Conservation (phyloP, 352 stramenopile genomes). For the Phytophthora citrophthora region DNA sequence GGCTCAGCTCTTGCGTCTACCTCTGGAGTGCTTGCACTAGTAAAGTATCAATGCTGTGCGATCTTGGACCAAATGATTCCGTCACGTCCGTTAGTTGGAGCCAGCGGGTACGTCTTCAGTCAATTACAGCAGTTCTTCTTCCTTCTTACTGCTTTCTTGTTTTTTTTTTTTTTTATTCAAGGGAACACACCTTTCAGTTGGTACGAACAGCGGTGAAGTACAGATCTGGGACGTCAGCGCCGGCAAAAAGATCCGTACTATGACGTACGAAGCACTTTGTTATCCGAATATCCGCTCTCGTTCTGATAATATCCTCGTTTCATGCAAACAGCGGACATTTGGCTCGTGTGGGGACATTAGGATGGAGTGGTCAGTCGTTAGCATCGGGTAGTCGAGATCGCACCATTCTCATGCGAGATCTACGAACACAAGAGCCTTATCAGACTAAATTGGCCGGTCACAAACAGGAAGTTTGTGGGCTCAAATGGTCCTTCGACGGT, state of each 20-base stretch:
- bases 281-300: neutral
- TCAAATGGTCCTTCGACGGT: conserved; percentile 97
- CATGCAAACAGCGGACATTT: conserved; percentile 78
- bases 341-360: conserved; percentile 93
- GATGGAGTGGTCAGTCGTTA: conserved; percentile 89
- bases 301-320: conserved; percentile 16
- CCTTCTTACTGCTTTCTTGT: conserved; percentile 3
- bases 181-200: conserved; percentile 93
- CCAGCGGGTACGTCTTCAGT: conserved; percentile 59
- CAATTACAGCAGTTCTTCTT: neutral
- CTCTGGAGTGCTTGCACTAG: conserved; percentile 94
- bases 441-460: conserved; percentile 68
- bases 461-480: conserved; percentile 93
- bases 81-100: conserved; percentile 96
- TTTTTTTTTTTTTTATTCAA: conserved; percentile 31
- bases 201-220: conserved; percentile 94
- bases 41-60: conserved; percentile 95
- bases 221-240: conserved; percentile 95
- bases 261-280: conserved; percentile 60
- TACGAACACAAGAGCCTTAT: conserved; percentile 71
- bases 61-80: conserved; percentile 71
- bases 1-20: conserved; percentile 94
- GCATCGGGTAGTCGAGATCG: conserved; percentile 95
- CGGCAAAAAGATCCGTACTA: conserved; percentile 90
- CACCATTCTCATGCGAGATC: conserved; percentile 93